Base-by-base conservation (phyloP, 441 rosid species). In the Pelargonium fulgidum region DNA sequence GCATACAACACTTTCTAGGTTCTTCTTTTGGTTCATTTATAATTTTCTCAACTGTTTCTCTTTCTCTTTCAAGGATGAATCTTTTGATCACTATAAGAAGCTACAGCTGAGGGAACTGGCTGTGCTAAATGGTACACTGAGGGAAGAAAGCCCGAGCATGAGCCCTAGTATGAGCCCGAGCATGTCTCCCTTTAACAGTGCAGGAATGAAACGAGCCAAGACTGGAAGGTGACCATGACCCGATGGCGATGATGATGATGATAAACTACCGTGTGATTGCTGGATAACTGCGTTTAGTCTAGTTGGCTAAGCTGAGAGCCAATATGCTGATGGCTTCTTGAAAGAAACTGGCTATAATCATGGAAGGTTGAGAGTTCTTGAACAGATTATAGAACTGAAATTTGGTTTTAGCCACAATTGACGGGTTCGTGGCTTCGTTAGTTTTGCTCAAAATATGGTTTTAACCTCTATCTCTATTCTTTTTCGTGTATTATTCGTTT, bases 21-120 rank as follows among this genome's bases (percentile, higher is more conserved):
- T n/a, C 14, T 68, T 19, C 29, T 2, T 45, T 10, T 10, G 11
- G 13, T 39, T 62, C 14, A 3, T 66, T 26, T 41, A 7, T 75
- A 59, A 58, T 66, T 36, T 66, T 74, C 66, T 54, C 6, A 66
- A 29, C 7, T 9, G 56, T 5, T 70, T 3, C 10, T 19, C 72
- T 61, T 16, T 72, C 67, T 41, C 3, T 48, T 4, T 75, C 41
- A 81, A 91, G 99, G 99, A 94, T 29, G 99, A 94, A 72, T 91
- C 97, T 39, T 83, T 85, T 85, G 99, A 94, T 79, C 89, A 85
- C 75, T 91, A 86, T 72, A 94, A 94, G 79, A 90, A 89, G 79
- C 92, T 91, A 70, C 97, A 94, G 72, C 81, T 91, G 54, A 82
- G 93, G 83, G 99, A 94, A 81, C 54, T 94, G 76, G 97, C 97